Percentiles rank a stretch among this genome's conserved stretches.
These are phyloP conservation scores for Phaeoacremonium minimum DNA, from an alignment of 2,329 filamentous ascomycete genomes.

Conservation along the genomic window DNA sequence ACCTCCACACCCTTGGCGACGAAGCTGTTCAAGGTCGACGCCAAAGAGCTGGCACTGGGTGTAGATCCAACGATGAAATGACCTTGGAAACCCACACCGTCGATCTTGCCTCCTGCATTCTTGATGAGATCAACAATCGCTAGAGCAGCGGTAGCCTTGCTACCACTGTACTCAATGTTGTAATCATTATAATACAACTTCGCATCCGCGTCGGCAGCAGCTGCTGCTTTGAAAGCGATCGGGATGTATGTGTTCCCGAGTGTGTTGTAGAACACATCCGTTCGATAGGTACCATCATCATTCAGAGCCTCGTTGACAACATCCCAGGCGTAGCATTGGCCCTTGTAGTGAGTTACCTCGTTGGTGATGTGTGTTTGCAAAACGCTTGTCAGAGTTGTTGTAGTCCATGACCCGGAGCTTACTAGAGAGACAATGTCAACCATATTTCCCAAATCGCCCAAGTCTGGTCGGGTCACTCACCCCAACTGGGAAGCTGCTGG, in stretches of 20 bases:
- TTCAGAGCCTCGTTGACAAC: slow-evolving; percentile 61
- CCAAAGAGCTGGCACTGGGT: slow-evolving; percentile 37
- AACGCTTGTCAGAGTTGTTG: slow-evolving; percentile 45
- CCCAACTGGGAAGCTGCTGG: slow-evolving; percentile 48
- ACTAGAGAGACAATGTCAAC: slow-evolving; percentile 8
- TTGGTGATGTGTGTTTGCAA: slow-evolving; percentile 58
- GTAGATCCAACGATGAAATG: slow-evolving; percentile 55
- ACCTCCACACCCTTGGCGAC: slow-evolving; percentile 49
- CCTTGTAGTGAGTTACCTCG: slow-evolving; percentile 53
- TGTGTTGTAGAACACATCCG: slow-evolving; percentile 48
- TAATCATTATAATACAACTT: slow-evolving; percentile 49
- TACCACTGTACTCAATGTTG: slow-evolving; percentile 50
- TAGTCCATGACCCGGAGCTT: slow-evolving; percentile 45
- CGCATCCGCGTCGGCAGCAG: slow-evolving; percentile 46
- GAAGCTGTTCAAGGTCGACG: slow-evolving; percentile 44
- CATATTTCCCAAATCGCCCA: no score
- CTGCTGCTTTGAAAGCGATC: slow-evolving; percentile 52
- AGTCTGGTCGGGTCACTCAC: slow-evolving; percentile 28
- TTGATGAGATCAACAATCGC: slow-evolving; percentile 41
- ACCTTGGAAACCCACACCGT: slow-evolving; percentile 58
- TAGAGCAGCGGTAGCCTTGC: slow-evolving; percentile 39
- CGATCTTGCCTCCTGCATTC: slow-evolving; percentile 48
- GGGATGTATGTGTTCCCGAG: slow-evolving; percentile 54
- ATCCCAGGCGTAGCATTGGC: slow-evolving; percentile 60
- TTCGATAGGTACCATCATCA: slow-evolving; percentile 50